Evolutionary conservation across 441 rosid species (phyloP).

Genomic region (Corymbia citriodora): DNA sequence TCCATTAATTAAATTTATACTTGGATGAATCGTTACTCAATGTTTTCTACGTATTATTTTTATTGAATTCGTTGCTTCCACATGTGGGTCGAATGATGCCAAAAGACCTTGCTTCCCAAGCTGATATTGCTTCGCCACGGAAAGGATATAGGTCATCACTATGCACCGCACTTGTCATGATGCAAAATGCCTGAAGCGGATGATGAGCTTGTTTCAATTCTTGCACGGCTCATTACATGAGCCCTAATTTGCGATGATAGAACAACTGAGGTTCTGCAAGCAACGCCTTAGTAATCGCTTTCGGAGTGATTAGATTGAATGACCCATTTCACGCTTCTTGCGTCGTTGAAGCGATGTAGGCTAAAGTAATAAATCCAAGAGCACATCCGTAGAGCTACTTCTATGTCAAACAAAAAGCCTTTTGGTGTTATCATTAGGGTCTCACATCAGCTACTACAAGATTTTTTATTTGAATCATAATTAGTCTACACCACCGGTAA

Average conservation of each 20-base stretch:
- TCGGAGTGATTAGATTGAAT: neutral
- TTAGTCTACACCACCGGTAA: neutral
- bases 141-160: neutral
- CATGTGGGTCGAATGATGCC: neutral
- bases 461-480: neutral
- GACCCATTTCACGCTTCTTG: neutral
- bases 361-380: neutral
- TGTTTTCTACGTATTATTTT: neutral
- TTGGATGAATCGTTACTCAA: neutral
- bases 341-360: neutral
- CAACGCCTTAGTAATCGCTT: neutral
- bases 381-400: neutral
- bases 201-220: neutral
- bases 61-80: neutral
- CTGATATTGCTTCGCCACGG: neutral
- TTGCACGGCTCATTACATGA: neutral
- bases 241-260: neutral
- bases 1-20: neutral
- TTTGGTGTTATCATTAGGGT: rapidly evolving
- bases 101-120: neutral
- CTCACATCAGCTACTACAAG: neutral
- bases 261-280: neutral
- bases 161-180: neutral
- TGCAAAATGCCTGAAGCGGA: neutral
- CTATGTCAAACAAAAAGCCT: neutral